Conservation (phyloP, 2,329 filamentous ascomycete genomes). For the Calonectria fujianensis region DNA sequence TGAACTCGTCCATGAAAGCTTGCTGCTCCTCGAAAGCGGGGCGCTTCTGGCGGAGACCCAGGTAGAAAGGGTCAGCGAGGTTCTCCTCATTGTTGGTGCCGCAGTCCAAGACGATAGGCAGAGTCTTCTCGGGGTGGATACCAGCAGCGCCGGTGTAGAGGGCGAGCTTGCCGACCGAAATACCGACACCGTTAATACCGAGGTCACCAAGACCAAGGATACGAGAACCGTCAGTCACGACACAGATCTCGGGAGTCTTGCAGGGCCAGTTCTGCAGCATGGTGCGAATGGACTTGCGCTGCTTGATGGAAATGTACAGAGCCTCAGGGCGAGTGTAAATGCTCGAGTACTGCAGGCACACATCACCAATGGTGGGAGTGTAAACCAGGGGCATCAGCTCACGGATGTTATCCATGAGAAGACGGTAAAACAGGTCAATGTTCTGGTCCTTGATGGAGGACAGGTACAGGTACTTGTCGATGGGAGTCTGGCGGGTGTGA, state of each 20-base stretch:
- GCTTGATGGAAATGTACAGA: slow-evolving; percentile 96
- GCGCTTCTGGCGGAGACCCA: slow-evolving; percentile 91
- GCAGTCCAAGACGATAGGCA: slow-evolving; percentile 80
- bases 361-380: slow-evolving; percentile 94
- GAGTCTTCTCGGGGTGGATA: slow-evolving; percentile 91
- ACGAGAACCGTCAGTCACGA: slow-evolving; percentile 96
- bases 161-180: slow-evolving; percentile 96
- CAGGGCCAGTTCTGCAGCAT: slow-evolving; percentile 97
- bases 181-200: slow-evolving; percentile 97
- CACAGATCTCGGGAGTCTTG: slow-evolving; percentile 92
- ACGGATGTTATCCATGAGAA: slow-evolving; percentile 85
- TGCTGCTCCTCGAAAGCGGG: slow-evolving; percentile 85
- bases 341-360: slow-evolving; percentile 96
- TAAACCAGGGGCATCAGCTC: slow-evolving; percentile 90
- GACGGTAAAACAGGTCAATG: slow-evolving; percentile 87
- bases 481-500: slow-evolving; percentile 78
- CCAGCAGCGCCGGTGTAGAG: slow-evolving; percentile 97
- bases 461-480: slow-evolving; percentile 91
- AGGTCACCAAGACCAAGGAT: slow-evolving; percentile 95
- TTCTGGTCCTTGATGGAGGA: slow-evolving; percentile 85
- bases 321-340: slow-evolving; percentile 96
- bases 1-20: slow-evolving; percentile 97
- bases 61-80: slow-evolving; percentile 85
- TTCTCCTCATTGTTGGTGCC: slow-evolving; percentile 81
- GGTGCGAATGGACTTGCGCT: slow-evolving; percentile 90